phyloP scores from a whole-genome alignment of 2,329 filamentous ascomycete genomes.

The Hypoxylon sp. region DNA sequence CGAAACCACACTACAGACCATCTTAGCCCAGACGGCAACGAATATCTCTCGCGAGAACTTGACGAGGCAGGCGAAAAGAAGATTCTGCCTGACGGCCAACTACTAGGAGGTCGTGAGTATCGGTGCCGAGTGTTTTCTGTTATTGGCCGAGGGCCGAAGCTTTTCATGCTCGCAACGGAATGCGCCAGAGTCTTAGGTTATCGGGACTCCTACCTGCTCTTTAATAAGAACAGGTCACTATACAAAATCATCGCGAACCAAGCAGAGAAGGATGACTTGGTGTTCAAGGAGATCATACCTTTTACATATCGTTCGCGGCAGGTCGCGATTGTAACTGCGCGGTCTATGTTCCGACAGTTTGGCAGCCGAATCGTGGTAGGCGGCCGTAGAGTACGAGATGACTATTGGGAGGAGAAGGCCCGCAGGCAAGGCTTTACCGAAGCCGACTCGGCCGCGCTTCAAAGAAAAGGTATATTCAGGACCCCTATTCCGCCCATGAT shows the following conservation, averaged over 20 bases:
- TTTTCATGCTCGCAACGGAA: slow-evolving; percentile 99
- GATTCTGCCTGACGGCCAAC: slow-evolving; percentile 85
- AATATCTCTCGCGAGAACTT: slow-evolving; percentile 77
- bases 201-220: slow-evolving; percentile 94
- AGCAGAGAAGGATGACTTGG: slow-evolving; percentile 95
- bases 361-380: slow-evolving; percentile 93
- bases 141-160: slow-evolving; percentile 90
- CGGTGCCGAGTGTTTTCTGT: slow-evolving; percentile 94
- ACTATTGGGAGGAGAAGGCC: slow-evolving; percentile 99
- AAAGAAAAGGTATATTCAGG: too few relatives aligned
- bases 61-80: slow-evolving; percentile 97
- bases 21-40: neutral
- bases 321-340: slow-evolving; percentile 96
- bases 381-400: slow-evolving; percentile 91
- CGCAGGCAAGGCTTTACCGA: slow-evolving; percentile 98
- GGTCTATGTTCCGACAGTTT: slow-evolving; percentile 99
- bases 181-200: slow-evolving; percentile 95
- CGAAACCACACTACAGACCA: slow-evolving; percentile 69
- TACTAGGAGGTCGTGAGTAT: slow-evolving; percentile 87
- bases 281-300: slow-evolving; percentile 92
- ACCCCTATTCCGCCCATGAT: too few relatives aligned
- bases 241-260: slow-evolving; percentile 99
- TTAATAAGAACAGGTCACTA: slow-evolving; percentile 97
- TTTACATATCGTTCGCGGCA: slow-evolving; percentile 99
- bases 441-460: slow-evolving; percentile 71